These are phyloP conservation scores for Penicillium fimorum DNA, from an alignment of 495 filamentous ascomycete genomes.

Conservation along the genomic window DNA sequence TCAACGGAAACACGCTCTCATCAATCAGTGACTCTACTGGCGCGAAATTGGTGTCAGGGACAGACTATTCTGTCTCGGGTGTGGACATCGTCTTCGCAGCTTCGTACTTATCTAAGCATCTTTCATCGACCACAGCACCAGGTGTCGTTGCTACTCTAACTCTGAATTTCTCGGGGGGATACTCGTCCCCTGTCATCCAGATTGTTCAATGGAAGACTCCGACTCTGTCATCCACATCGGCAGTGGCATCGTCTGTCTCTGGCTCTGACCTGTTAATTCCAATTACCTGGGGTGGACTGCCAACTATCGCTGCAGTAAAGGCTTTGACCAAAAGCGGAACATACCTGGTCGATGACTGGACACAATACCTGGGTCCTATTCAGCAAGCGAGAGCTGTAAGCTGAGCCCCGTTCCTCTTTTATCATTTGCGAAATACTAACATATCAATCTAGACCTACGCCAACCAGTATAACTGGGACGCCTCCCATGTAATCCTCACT, in stretches of 20 bases:
- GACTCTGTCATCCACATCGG: constrained; percentile 37
- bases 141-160: constrained; percentile 52
- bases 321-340: constrained; percentile 48
- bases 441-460: constrained; percentile 36
- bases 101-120: constrained; percentile 46
- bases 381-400: constrained; percentile 50
- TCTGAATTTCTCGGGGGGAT: constrained; percentile 51
- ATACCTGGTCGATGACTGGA: constrained; percentile 59
- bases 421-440: background rate
- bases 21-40: constrained; percentile 43
- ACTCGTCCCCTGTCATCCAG: constrained; percentile 39
- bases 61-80: constrained; percentile 48
- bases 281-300: constrained; percentile 50
- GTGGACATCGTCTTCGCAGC: constrained; percentile 47
- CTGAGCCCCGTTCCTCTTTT: constrained; percentile 6
- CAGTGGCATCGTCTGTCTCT: constrained; percentile 36
- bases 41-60: constrained; percentile 26
- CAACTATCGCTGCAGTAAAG: constrained; percentile 51
- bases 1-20: constrained; percentile 55
- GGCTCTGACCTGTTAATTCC: constrained; percentile 51
- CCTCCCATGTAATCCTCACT: constrained; percentile 42
- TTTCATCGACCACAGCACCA: constrained; percentile 35
- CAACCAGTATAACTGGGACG: constrained; percentile 53
- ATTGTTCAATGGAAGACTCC: constrained; percentile 53
- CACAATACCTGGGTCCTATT: constrained; percentile 51